Evolutionary conservation across 371 early-diverging fungal genomes (phyloP), one percentile per base, ranked within the genome.

Genomic region (Basidiobolus meristosporus): DNA sequence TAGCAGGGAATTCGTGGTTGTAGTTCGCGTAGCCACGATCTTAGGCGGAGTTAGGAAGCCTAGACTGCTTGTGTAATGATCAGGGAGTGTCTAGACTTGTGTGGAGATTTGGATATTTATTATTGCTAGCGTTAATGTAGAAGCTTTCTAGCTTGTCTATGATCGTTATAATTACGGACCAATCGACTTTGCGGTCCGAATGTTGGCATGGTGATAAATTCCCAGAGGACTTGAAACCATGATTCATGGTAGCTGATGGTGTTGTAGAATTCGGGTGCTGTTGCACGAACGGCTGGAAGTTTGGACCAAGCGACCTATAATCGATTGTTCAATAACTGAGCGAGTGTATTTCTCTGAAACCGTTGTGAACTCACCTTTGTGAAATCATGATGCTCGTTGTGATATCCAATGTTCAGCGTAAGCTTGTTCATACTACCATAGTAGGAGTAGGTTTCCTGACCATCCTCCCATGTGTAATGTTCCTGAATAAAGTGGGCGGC

Each of bases 401-500:
- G 96, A 57, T 87, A 89, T 18, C 86, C 86, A 45, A 89, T 83
- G 61, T 84, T 85, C 65, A 84, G 69, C 47, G 71, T 82, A 28
- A 80, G 66, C 31, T 62, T 41, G 62, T 95, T 97, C 34, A 90
- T 63, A 34, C 68, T 57, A 32, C 95, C 96, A 51, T 97, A 97
- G 75, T 97, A 97, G 21, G 85, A 85, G 60, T 95, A 95, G 1
- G 95, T 95, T 58, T 97, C 96, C 59, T 89, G 87, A 11, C 90
- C 96, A 47, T 88, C 81, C 37, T 70, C 77, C 66, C 88, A 91
- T 17, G 88, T 88, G 54, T 88, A 97, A 61, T 97, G 96, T 65
- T 97, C 98, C 61, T 90, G 90, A 48, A 97, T 81, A 43, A 95
- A 91, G 54, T 97, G 98, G 15, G 89, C 96, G 3, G 95, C 93